Conservation (phyloP, 1,139 yeast genomes). For the Ogataea hybrid region DNA sequence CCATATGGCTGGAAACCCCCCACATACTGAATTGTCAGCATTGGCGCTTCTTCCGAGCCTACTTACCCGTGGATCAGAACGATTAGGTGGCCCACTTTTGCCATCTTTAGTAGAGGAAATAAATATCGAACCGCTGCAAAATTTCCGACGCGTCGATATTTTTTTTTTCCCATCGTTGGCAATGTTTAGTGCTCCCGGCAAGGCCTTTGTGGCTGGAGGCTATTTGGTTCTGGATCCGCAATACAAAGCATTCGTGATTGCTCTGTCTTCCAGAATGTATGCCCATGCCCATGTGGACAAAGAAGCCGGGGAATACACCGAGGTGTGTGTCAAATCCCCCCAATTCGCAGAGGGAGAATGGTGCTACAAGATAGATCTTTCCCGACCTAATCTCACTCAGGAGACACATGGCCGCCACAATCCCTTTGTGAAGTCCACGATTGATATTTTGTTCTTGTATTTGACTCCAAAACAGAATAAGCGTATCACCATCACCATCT, state of each 20-base stretch:
- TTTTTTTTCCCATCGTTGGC: background rate
- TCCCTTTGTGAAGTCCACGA: conserved; percentile 74
- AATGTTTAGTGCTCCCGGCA: conserved; percentile 86
- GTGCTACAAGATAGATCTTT: conserved; percentile 43
- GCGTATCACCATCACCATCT: conserved; percentile 56
- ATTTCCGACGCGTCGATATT: background rate
- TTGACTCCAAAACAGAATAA: conserved; percentile 35
- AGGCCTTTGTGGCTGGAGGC: conserved; percentile 93
- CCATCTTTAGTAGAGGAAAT: conserved; percentile 4
- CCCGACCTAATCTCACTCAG: conserved; percentile 3
- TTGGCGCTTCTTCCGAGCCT: background rate
- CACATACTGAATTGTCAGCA: conserved; percentile 45
- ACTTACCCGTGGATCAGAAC: conserved; percentile 75
- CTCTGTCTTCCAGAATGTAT: conserved; percentile 88
- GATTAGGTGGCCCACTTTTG: conserved; percentile 54
- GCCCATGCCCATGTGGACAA: conserved; percentile 45
- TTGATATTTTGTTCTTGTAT: conserved; percentile 56
- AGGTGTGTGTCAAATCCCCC: conserved; percentile 61
- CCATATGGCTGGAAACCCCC: conserved; percentile 80
- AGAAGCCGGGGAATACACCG: conserved; percentile 19
- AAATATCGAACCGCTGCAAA: conserved; percentile 3
- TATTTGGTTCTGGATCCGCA: conserved; percentile 80
- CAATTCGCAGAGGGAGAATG: conserved; percentile 76
- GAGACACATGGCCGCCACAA: conserved; percentile 39
- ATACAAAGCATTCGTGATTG: conserved; percentile 79